Conservation (phyloP, 495 filamentous ascomycete genomes). For the Chaetomium tenue region DNA sequence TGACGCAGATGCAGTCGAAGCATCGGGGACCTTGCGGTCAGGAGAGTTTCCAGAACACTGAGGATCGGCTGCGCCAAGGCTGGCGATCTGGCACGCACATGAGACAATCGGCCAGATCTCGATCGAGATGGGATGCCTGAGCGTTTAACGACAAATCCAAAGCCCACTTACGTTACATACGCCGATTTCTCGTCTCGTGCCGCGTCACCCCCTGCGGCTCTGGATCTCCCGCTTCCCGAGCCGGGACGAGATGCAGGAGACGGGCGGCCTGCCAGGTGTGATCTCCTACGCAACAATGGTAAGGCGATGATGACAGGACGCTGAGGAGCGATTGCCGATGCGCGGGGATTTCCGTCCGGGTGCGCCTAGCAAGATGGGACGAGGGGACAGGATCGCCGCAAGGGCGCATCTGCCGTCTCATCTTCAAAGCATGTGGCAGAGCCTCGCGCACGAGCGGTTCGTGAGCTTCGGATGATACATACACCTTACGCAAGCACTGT, state of each 20-base stretch:
- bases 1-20: background rate
- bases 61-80: conserved; percentile 16
- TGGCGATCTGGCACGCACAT: conserved; percentile 20
- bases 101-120: conserved; percentile 22
- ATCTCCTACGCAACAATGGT: conserved; percentile 2
- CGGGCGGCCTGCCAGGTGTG: background rate
- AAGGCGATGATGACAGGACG: background rate
- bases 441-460: background rate
- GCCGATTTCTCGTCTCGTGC: background rate
- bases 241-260: conserved; percentile 9
- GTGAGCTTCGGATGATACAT: background rate
- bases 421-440: background rate
- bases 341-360: conserved; percentile 2
- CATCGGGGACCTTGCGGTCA: background rate
- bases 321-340: background rate
- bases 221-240: conserved; percentile 3
- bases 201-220: conserved; percentile 11
- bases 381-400: conserved; percentile 3
- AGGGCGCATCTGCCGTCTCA: conserved; percentile 11
- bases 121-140: background rate
- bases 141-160: background rate
- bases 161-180: background rate
- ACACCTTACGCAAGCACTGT: background rate
- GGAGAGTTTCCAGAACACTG: conserved; percentile 16
- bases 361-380: conserved; percentile 4